Evolutionary conservation across 371 early-diverging fungal genomes (phyloP), one percentile per base, ranked within the genome.

Genomic region (Mucor plumbeus): DNA sequence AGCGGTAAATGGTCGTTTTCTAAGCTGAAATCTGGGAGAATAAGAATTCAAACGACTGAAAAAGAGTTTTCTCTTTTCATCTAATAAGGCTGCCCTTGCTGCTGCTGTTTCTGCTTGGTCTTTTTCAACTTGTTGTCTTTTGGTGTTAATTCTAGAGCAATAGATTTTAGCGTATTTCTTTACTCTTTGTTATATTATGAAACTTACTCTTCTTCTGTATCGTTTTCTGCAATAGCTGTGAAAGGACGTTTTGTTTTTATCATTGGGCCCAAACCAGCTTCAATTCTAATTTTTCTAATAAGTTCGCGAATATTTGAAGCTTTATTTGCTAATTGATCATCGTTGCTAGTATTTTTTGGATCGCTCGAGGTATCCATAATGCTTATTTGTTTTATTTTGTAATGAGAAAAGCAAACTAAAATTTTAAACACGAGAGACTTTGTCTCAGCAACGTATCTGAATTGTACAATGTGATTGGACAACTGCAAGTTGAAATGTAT

Each of bases 1-100:
- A 14, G 71, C 71, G 14, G 62, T 43, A 10, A 70, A 26, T 3
- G 71, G 71, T 17, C 71, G 66, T 4, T 44, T 40, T 33, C 38
- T 26, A n/a, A 17, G 15, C 40, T 58, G 31, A 31, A 56, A 70
- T 17, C 48, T 10, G 13, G 50, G 8, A 31, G 62, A 62, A 33
- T 21, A 70, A 5, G 44, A 53, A n/a, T 39, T 38, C 36, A 70
- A 43, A 58, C 71, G 43, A 5, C 57, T n/a, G 66, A 66, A 66
- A n/a, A 70, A 62, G 3, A 36, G 36, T 3, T 13, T 6, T 48
- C 38, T 35, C 14, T 48, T 48, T 14, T 61, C 50, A 5, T 48
- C 11, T 11, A 8, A 26, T 50, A 19, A 50, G 26, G 50, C 50
- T 47, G 1, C 26, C 21, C 17, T 50, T 26, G 11, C 21, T 50